Evolutionary conservation across 2,329 filamentous ascomycete species (phyloP), one percentile per base, ranked within the genome.

Genomic region (Sclerotinia spermophila): DNA sequence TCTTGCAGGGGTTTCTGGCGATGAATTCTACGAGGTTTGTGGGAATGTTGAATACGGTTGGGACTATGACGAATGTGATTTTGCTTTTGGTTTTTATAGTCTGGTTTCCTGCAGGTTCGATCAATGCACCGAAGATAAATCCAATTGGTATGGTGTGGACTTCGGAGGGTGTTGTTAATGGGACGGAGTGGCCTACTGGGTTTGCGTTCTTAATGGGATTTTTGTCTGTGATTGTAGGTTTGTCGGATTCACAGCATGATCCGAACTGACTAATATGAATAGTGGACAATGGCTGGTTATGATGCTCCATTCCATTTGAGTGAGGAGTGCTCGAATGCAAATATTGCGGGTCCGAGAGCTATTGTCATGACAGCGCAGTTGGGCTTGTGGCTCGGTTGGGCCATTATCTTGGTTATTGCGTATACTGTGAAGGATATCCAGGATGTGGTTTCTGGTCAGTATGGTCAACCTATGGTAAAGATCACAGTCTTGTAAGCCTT

Each of bases 391-490:
- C 89, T 77, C 86, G 88, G 73, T 88, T 88, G 87, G 87, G 89
- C 79, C 78, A 90, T 62, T 86, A 90, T 90, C 8, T 86, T 90
- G 0, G 74, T 75, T 1, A 89, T 92, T 62, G 90, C 90, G 19
- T 92, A 92, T 79, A 92, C 90, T 0, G 88, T 92, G 42, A 83
- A 87, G 61, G 86, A 90, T 76, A 89, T 92, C 72, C 80, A 82
- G 0, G 83, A 78, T 2, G 86, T 87, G 1, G 81, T 92, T 21
- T 80, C 84, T 24, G 89, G 87, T 3, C 84, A 89, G 17, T 82
- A 91, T 5, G 89, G 89, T 8, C 90, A 92, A 78, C 90, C 90
- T 0, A 92, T 89, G 82, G 90, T 89, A 48, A 7, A 17, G 6
- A 3, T n/a, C 0, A 45, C 0, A 8, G 17, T 5, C 24, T 4